These are phyloP conservation scores for Pinus taeda DNA, from an alignment of 75 land plant genomes.

Conservation along the genomic window DNA sequence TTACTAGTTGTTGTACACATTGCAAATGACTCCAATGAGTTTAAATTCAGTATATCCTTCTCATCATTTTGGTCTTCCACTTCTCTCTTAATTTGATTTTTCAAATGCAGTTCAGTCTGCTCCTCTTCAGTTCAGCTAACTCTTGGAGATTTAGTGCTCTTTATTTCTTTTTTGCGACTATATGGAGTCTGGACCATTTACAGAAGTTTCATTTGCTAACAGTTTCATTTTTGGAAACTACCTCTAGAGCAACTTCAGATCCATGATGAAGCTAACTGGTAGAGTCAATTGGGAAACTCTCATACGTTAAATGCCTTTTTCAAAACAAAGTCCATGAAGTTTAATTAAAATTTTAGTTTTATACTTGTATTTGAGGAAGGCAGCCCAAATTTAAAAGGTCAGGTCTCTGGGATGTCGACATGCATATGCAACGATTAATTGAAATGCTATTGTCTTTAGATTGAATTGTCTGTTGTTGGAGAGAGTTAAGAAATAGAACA, in stretches of 20 bases:
- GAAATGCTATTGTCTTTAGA: not conserved
- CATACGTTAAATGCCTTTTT: not conserved
- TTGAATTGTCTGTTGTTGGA: not conserved
- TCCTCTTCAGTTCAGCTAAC: not conserved
- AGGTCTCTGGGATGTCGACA: not conserved
- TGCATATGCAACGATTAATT: not conserved
- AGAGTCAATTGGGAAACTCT: not conserved
- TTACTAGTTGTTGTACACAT: not conserved
- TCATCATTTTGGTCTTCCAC: not conserved
- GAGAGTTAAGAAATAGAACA: too few relatives aligned
- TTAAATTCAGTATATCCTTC: not conserved
- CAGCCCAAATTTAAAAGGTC: not conserved
- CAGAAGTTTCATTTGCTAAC: not conserved
- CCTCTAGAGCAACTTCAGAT: too few relatives aligned
- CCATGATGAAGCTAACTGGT: too few relatives aligned
- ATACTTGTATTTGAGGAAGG: not conserved
- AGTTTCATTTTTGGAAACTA: not conserved
- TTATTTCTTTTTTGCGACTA: too few relatives aligned
- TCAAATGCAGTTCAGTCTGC: not conserved
- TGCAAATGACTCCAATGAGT: not conserved
- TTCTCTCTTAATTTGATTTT: not conserved
- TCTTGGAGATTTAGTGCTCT: not conserved
- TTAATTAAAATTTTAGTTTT: not conserved
- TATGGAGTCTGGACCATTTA: too few relatives aligned
- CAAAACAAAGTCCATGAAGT: not conserved